These are phyloP conservation scores for Tuber brumale DNA, from an alignment of 495 filamentous ascomycete species.

Conservation along the genomic window DNA sequence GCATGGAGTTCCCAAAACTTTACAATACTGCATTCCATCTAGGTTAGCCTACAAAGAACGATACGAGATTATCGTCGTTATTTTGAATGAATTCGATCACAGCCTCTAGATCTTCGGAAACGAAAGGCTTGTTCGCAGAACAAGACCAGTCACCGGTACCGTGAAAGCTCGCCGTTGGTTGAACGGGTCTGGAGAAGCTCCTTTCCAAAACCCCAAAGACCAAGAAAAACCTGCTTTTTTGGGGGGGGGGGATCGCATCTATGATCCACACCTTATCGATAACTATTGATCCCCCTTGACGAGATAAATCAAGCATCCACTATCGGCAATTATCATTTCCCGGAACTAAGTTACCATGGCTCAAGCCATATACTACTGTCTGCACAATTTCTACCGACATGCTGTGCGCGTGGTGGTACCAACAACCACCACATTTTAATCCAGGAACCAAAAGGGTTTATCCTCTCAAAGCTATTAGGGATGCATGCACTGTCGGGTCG, in stretches of 20 bases:
- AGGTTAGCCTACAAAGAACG: background rate
- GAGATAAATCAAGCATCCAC: background rate
- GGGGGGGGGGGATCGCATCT: no score
- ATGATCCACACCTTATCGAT: background rate
- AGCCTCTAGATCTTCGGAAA: background rate
- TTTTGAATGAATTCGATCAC: background rate
- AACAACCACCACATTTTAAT: background rate
- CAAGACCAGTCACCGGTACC: background rate
- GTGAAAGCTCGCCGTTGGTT: background rate
- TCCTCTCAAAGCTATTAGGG: background rate
- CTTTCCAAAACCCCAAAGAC: background rate
- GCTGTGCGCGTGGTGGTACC: background rate
- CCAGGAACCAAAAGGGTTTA: background rate
- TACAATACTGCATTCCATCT: background rate
- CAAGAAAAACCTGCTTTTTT: background rate
- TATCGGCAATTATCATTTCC: background rate
- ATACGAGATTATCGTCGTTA: background rate
- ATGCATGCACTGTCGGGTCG: background rate
- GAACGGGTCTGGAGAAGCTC: background rate
- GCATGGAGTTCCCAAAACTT: background rate
- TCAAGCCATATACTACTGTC: background rate
- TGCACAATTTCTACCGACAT: background rate
- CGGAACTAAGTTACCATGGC: background rate
- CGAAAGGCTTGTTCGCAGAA: background rate
- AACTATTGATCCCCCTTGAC: background rate